These are phyloP conservation scores for Alternaria panax DNA, from an alignment of 2,329 filamentous ascomycete species.

Conservation along the genomic window DNA sequence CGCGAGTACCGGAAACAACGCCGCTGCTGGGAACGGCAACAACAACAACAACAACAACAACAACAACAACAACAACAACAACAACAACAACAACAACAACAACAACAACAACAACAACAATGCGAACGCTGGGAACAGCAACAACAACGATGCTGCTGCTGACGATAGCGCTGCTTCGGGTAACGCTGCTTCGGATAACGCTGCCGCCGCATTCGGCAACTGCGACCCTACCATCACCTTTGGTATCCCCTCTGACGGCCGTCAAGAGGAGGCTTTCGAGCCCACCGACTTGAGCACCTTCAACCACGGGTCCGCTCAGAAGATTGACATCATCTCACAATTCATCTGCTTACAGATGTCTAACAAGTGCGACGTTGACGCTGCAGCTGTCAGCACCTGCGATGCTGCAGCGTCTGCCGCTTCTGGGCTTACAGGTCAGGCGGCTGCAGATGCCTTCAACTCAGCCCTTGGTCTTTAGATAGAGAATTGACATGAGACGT, in stretches of 20 bases:
- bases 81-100: not conserved
- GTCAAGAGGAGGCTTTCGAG: constrained; percentile 55
- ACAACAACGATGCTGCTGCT: constrained; percentile 3
- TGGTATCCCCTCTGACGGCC: constrained; percentile 58
- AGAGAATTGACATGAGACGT: not conserved
- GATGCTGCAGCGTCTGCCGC: constrained; percentile 31
- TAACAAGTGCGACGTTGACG: constrained; percentile 35
- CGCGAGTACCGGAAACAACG: constrained; percentile 18
- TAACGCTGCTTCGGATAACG: not conserved
- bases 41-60: not conserved
- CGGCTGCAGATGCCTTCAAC: constrained; percentile 43
- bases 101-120: constrained; percentile 3
- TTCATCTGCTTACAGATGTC: constrained; percentile 58
- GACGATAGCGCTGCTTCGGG: not conserved
- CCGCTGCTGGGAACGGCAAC: constrained; percentile 2
- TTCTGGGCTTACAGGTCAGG: constrained; percentile 29
- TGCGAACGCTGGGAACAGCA: not conserved
- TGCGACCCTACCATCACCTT: constrained; percentile 62
- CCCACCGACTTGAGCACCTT: constrained; percentile 55
- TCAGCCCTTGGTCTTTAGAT: constrained; percentile 32
- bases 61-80: not conserved
- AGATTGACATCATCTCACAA: constrained; percentile 57
- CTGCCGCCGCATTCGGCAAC: constrained; percentile 48
- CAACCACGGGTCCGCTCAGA: constrained; percentile 61
- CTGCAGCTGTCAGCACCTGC: constrained; percentile 31